Evolutionary conservation across 768 basidiomycete species (phyloP), one percentile per base, ranked within the genome.

Genomic region (Cystobasidium tubakii): DNA sequence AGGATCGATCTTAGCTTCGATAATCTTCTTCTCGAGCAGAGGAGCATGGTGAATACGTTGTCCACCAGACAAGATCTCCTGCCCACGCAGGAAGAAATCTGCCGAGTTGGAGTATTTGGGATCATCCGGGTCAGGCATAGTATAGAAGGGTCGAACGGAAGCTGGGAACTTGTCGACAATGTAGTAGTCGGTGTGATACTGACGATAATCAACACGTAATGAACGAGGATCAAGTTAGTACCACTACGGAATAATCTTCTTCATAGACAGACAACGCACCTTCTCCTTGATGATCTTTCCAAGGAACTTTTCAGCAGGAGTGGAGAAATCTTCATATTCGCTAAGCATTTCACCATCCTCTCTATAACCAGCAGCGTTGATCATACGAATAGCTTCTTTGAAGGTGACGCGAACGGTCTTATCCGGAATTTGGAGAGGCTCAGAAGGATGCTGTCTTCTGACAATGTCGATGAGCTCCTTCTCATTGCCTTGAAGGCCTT

Each of bases 41-140:
- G 82, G 82, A 9, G 95, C 86, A 76, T 96, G 92, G 82, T 98
- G 94, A 31, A 97, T 88, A 82, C 95, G 91, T 81, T 98, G 95
- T 33, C 93, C 95, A 25, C 95, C 95, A 4, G 94, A 96, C 36
- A 97, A 85, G 79, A 98, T 96, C 81, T 98, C 95, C 82, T 98
- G 92, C 1, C 95, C 95, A 33, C 95, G 87, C 91, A 98, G 96
- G 86, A 98, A 97, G 84, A 98, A 97, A 83, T 98, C 95, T 81
- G 96, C 97, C n/a, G 95, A 96, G 82, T 97, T 97, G 57, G 94
- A 95, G 57, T 93, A 84, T 88, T 92, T 57, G 1, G 90, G 88
- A 82, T 98, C 90, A 75, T 86, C 85, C 15, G 95, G 87, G 83
- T 99, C 96, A 69, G 94, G 91, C 96, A 99, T 98, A 71, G 96